Evolutionary conservation across 768 basidiomycete species (phyloP).

Genomic region (Coprinopsis sp.): DNA sequence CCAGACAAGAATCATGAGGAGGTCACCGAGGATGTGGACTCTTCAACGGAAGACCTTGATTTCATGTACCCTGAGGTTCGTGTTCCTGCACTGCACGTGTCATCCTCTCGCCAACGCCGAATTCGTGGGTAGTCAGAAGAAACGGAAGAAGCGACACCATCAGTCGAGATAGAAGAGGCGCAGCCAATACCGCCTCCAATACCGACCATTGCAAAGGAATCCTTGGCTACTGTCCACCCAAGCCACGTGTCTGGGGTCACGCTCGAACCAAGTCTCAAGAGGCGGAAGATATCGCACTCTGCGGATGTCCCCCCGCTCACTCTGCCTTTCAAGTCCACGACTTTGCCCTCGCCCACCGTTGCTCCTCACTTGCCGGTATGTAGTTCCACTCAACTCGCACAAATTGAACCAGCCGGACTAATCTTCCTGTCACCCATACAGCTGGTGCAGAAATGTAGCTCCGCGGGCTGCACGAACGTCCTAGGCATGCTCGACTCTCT

Average conservation of each 20-base stretch:
- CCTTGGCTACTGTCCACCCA: not conserved
- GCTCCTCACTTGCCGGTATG: not conserved
- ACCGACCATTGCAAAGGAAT: not conserved
- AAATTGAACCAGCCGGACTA: not conserved
- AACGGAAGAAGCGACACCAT: not conserved
- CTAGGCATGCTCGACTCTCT: not conserved
- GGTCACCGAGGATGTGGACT: no score
- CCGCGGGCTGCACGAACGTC: not conserved
- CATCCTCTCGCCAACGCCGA: not conserved
- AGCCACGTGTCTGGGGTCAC: not conserved
- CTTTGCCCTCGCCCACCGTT: not conserved
- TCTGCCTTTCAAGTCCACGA: not conserved
- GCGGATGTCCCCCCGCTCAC: not conserved
- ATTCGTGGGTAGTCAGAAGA: no score
- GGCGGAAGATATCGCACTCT: slow-evolving; percentile 6
- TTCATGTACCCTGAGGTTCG: slow-evolving; percentile 1
- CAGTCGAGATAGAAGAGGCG: not conserved
- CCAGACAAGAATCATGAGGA: no score
- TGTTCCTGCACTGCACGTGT: not conserved
- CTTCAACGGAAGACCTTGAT: no score
- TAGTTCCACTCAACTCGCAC: not conserved
- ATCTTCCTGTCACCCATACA: not conserved
- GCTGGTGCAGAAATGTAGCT: not conserved
- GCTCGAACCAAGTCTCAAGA: not conserved
- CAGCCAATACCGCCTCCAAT: not conserved